Percentiles rank a stretch among this genome's conserved stretches.
These are phyloP conservation scores for Cucurbita argyrosperma DNA, from an alignment of 306 rosid genomes.

Conservation along the genomic window DNA sequence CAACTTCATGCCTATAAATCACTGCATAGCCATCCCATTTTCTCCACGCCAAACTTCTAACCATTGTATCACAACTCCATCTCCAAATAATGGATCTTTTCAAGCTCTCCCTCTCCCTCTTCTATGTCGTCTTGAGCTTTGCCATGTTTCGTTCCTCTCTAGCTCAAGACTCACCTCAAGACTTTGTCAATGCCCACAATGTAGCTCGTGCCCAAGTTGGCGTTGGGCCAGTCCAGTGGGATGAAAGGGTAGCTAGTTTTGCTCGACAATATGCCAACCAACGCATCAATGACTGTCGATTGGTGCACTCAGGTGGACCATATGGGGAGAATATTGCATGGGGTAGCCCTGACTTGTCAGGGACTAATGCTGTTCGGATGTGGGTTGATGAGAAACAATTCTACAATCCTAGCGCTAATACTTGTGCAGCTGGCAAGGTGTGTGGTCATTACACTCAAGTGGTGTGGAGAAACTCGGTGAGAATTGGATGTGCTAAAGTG, in stretches of 20 bases:
- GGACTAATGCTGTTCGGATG: slow-evolving; percentile 10
- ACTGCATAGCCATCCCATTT: not conserved
- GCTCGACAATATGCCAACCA: slow-evolving; percentile 15
- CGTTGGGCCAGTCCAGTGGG: slow-evolving; percentile 14
- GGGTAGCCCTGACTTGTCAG: slow-evolving; percentile 12
- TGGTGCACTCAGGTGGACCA: slow-evolving; percentile 23
- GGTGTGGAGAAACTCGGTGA: slow-evolving; percentile 14
- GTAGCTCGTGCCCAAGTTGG: slow-evolving; percentile 22
- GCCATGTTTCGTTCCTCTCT: not conserved
- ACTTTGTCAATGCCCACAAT: slow-evolving; percentile 24
- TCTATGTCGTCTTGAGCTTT: not conserved
- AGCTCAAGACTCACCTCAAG: slow-evolving; percentile 26
- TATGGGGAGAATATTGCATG: slow-evolving; percentile 37
- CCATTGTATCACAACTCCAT: not conserved
- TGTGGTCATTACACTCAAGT: slow-evolving; percentile 32
- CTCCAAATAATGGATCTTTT: not conserved
- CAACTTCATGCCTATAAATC: not conserved
- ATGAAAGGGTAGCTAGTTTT: slow-evolving; percentile 3
- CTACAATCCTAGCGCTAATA: slow-evolving; percentile 8
- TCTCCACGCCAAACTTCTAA: not conserved
- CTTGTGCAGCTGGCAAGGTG: not conserved
- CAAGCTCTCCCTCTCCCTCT: not conserved
- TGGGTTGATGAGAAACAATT: slow-evolving; percentile 12
- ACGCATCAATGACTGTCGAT: slow-evolving; percentile 3
- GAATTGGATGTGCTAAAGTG: slow-evolving; percentile 20